Conservation (phyloP, 148 eudicot genomes). For the Silene latifolia region DNA sequence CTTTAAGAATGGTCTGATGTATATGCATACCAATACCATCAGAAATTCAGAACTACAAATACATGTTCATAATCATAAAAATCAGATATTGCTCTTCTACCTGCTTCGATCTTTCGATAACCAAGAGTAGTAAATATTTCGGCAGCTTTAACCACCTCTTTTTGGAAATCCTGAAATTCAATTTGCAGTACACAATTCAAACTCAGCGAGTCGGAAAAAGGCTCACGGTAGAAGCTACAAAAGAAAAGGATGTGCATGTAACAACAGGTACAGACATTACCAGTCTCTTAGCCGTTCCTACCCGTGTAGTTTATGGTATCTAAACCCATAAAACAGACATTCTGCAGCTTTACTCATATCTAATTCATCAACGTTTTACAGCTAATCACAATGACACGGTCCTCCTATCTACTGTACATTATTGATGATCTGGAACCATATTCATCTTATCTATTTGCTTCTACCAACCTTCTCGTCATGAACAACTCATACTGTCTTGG, state of each 20-base stretch:
- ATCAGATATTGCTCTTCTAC: constrained; percentile 27
- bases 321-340: not conserved
- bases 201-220: not conserved
- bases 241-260: not conserved
- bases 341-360: not conserved
- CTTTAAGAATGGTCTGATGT: not conserved
- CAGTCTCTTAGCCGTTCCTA: not conserved
- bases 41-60: not conserved
- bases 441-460: not conserved
- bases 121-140: constrained; percentile 81
- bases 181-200: not conserved
- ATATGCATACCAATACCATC: not conserved
- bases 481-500: not conserved
- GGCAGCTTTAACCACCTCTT: constrained; percentile 83
- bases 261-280: not conserved
- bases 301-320: not conserved
- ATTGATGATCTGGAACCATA: not conserved
- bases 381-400: not conserved
- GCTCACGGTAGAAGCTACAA: not conserved
- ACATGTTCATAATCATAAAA: not conserved
- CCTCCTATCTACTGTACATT: not conserved
- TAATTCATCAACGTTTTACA: not conserved
- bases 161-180: constrained; percentile 81
- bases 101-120: constrained; percentile 79
- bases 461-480: not conserved